phyloP scores from a whole-genome alignment of 495 filamentous ascomycete species.

The Lasiosphaeria miniovina region DNA sequence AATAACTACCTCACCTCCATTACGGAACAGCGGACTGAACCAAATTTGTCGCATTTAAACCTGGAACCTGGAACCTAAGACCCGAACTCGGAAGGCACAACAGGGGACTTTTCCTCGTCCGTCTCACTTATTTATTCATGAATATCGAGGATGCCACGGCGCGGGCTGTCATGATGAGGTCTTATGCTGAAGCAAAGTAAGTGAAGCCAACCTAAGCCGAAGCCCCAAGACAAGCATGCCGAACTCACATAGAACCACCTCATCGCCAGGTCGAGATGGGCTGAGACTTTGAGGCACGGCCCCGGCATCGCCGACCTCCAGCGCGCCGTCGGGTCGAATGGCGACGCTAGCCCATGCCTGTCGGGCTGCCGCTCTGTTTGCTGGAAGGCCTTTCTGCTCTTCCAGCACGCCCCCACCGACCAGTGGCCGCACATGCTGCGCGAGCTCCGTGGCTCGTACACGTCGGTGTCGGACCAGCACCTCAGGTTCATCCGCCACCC shows the following conservation, averaged over 20 bases:
- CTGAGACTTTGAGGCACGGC: conserved; percentile 59
- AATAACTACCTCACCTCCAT: not conserved
- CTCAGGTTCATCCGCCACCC: conserved; percentile 77
- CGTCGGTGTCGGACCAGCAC: conserved; percentile 67
- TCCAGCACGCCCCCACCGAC: conserved; percentile 61
- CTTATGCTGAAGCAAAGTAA: conserved; percentile 62
- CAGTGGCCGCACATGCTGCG: conserved; percentile 66
- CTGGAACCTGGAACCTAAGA: too few relatives aligned
- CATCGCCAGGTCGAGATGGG: conserved; percentile 56
- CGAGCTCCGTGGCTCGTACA: conserved; percentile 71
- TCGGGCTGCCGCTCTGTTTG: conserved; percentile 81
- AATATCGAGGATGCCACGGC: conserved; percentile 8
- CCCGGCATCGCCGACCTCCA: conserved; percentile 62
- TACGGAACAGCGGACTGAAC: not conserved
- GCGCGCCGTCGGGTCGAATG: conserved; percentile 57
- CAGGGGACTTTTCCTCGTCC: too few relatives aligned
- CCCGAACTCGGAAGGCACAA: too few relatives aligned
- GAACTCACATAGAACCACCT: not conserved
- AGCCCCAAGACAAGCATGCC: too few relatives aligned
- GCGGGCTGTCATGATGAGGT: conserved; percentile 50
- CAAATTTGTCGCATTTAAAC: too few relatives aligned
- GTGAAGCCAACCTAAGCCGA: conserved; percentile 1
- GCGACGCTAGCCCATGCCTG: conserved; percentile 57
- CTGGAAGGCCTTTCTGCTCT: conserved; percentile 92
- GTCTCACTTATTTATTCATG: not conserved